Percentiles rank a stretch among this genome's conserved stretches.
These are phyloP conservation scores for Leishmania arabica DNA, from an alignment of 208 protist genomes.

Conservation along the genomic window DNA sequence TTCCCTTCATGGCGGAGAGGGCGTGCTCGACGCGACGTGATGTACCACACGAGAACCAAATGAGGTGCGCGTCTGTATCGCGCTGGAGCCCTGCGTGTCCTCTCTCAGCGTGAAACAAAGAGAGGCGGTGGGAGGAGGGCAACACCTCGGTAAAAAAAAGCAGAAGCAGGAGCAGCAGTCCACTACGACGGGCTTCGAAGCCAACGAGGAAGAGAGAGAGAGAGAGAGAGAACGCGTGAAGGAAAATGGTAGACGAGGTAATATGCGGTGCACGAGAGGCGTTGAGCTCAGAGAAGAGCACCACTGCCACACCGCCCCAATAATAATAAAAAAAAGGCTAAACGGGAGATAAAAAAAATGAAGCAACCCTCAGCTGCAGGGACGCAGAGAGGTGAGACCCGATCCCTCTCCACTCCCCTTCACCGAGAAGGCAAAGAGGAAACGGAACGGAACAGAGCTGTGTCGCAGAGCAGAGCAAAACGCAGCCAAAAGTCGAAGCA, in stretches of 20 bases:
- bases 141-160: not conserved
- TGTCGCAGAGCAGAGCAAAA: not conserved
- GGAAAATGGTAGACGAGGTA: too few relatives aligned
- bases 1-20: not conserved
- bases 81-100: not conserved
- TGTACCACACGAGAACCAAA: not conserved
- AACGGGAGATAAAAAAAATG: not conserved
- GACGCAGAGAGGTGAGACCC: not conserved
- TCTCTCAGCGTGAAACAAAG: not conserved
- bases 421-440: not conserved
- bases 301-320: too few relatives aligned
- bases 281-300: too few relatives aligned
- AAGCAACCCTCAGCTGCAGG: not conserved
- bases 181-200: too few relatives aligned
- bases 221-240: too few relatives aligned
- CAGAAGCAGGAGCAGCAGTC: too few relatives aligned
- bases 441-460: not conserved
- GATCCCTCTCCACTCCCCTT: not conserved
- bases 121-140: not conserved
- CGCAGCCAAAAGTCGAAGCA: not conserved
- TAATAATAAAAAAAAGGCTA: too few relatives aligned
- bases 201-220: too few relatives aligned
- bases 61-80: not conserved
- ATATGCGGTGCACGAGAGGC: too few relatives aligned
- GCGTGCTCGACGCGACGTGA: not conserved